Percentiles rank a stretch among this genome's conserved stretches.
Evolutionary conservation across 2,329 filamentous ascomycete species (phyloP).

Genomic region (Colletotrichum gloeosporioides): DNA sequence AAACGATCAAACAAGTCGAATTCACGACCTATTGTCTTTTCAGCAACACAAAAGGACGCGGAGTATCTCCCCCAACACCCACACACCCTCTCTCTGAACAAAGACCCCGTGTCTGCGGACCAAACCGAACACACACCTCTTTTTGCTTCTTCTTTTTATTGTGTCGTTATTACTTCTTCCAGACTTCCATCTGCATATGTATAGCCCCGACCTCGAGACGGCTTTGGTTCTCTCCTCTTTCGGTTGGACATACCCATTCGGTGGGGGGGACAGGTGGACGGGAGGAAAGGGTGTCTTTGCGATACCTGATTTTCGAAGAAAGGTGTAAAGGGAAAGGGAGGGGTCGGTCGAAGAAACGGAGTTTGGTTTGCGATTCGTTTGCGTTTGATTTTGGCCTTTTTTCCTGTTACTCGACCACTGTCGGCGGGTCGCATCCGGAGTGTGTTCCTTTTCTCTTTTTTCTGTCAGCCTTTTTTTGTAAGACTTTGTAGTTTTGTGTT

Average conservation of each 20-base stretch:
- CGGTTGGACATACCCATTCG: background rate
- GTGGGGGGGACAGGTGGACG: background rate
- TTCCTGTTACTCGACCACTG: background rate
- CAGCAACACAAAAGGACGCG: background rate
- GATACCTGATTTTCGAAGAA: background rate
- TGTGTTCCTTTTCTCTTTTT: background rate
- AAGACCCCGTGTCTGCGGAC: background rate
- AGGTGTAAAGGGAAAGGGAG: background rate
- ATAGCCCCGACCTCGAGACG: background rate
- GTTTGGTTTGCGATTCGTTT: background rate
- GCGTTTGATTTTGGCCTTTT: background rate
- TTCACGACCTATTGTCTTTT: background rate
- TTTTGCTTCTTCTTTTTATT: background rate
- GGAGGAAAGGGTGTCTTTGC: background rate
- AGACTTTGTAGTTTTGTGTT: background rate
- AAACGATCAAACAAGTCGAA: slow-evolving; percentile 2
- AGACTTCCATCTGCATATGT: background rate
- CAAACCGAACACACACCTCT: background rate
- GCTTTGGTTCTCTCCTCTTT: background rate
- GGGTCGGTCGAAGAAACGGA: background rate
- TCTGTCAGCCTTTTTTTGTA: background rate
- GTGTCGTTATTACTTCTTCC: slow-evolving; percentile 8
- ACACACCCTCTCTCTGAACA: background rate
- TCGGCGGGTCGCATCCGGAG: background rate
- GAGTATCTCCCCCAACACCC: background rate